Conservation (phyloP, 2,329 filamentous ascomycete species). For the Simplicillium sp. region DNA sequence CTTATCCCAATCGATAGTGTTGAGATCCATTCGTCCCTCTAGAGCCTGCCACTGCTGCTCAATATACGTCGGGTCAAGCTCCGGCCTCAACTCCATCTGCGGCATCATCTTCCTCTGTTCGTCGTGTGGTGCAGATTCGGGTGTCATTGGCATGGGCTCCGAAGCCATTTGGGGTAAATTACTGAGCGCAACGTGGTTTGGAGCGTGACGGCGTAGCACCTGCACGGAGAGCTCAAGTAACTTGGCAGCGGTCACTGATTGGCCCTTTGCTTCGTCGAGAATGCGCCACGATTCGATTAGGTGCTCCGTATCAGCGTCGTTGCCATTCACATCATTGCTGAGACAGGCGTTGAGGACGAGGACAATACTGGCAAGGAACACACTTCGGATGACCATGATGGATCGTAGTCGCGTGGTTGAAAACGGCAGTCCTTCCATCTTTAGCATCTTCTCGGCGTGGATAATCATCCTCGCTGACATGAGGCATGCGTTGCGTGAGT, state of each 20-base stretch:
- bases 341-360: constrained; percentile 23
- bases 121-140: constrained; percentile 14
- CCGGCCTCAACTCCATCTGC: constrained; percentile 5
- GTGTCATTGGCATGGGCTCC: constrained; percentile 15
- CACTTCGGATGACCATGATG: constrained; percentile 20
- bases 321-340: constrained; percentile 12
- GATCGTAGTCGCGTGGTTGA: constrained; percentile 17
- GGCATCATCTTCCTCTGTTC: constrained; percentile 7
- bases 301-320: constrained; percentile 14
- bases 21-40: constrained; percentile 19
- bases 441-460: constrained; percentile 17
- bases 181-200: constrained; percentile 13
- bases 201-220: constrained; percentile 21
- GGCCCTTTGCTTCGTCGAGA: constrained; percentile 17
- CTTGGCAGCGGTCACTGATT: constrained; percentile 18
- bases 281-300: constrained; percentile 22
- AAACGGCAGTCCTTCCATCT: constrained; percentile 15
- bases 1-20: constrained; percentile 24
- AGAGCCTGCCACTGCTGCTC: constrained; percentile 17
- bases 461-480: constrained; percentile 20
- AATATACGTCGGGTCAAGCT: constrained; percentile 10
- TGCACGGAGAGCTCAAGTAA: constrained; percentile 19
- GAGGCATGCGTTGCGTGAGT: constrained; percentile 20
- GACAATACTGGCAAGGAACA: constrained; percentile 23
- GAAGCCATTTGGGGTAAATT: constrained; percentile 9